Base-by-base conservation (phyloP, 2,329 filamentous ascomycete species). In the Aspergillus aculeatinus region DNA sequence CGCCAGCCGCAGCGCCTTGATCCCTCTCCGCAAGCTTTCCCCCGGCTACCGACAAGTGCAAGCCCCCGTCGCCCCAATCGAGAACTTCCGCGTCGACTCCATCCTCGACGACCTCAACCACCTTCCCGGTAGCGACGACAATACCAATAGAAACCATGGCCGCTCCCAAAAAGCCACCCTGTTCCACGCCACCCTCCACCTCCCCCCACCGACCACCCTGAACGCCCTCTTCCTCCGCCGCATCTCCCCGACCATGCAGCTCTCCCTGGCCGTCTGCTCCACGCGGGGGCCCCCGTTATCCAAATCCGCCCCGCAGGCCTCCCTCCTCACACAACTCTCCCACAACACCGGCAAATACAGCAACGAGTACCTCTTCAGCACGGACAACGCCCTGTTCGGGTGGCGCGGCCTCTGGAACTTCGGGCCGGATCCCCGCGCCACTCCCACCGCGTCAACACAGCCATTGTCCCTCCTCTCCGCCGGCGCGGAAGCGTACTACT, bases 401-500 rank as follows among this genome's bases (percentile, higher is more conserved):
- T 79, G 96, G 62, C 85, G 94, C 27, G 95, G 92, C 0, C 81
- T 99, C 0, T 99, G 96, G 81, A 98, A 99, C 74, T 98, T 96
- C 72, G 94, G 94, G 14, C 85, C 87, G 19, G 89, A 94, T 69
- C 62, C 74, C 25, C 69, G 75, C 49, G 60, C 67, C 14, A 31
- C 33, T 10, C 16, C 60, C 12, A 65, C 23, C 23, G 27, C 52
- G 5, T 29, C 27, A 10, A 29, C 27, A 7, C 71, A 85, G 83
- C 67, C 86, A 88, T 60, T 89, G 87, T 79, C 93, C 9, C 87
- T 94, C 21, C 92, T 98, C 73, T 96, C 91, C 70, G 91, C 91
- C 3, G 95, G 95, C 39, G 94, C 88, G 58, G 95, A 99, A 76
- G 82, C 96, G 39, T 99, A 98, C 79, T 99, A 99, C 79, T 95